Evolutionary conservation across 176 grass and related monocot species (phyloP), one percentile per base, ranked within the genome.

Genomic region (Aegilops umbellulata): DNA sequence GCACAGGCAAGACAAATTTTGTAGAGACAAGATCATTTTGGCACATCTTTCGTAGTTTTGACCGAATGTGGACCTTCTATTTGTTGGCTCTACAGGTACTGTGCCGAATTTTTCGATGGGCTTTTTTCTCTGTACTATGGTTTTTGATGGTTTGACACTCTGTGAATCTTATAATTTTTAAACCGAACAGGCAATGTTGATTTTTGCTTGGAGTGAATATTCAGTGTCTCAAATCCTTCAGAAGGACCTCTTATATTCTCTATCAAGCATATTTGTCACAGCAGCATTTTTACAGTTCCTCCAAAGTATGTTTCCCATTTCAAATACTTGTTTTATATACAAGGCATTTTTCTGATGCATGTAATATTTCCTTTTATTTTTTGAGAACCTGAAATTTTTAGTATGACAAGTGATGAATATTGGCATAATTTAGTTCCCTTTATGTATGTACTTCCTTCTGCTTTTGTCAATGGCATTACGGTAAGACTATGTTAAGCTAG

Each of bases 51-150:
- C 79, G 93, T 94, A 98, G 95, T 89, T 98, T 98, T 78, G 95
- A 98, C 90, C 88, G 93, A 83, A 87, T 95, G 93, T 98, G 95
- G 93, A 98, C 95, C n/a, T 98, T 98, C 67, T 98, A 98, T 84
- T 62, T 91, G 46, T 83, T 98, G 77, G 93, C 93, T 85, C 78
- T 98, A 44, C 95, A 98, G 91, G 95, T 95, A 90, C 62, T 84
- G 30, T 76, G 65, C 34, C 70, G 17, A 81, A 81, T 44, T 44
- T 23, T 46, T 31, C 22, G 60, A 71, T 62, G 23, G 23, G 23
- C 26, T 55, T 44, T 51, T 66, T 68, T 85, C 65, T 39, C 24
- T 87, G 75, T 10, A 66, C 35, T 65, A 46, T 61, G 17, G 6
- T 53, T 53, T 53, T 53, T 53, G 49, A 53, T 53, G 49, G 31